Percentiles rank a stretch among this genome's conserved stretches.
Evolutionary conservation across 192 early-diverging fungal genomes (phyloP).

Genomic region (Coemansia sp.): DNA sequence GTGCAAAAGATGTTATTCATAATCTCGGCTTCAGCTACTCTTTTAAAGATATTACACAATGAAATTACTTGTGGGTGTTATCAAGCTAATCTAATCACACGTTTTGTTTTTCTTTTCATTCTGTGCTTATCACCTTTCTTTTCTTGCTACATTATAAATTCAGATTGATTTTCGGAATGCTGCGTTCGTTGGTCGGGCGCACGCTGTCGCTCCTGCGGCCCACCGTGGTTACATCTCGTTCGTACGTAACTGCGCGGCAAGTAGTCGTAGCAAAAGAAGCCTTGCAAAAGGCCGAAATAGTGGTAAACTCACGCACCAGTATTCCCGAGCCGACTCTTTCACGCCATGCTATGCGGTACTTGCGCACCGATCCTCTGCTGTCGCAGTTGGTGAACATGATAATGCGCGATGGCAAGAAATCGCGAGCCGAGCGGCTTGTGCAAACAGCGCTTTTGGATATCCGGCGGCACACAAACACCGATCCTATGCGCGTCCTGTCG

Average conservation of each 20-base stretch:
- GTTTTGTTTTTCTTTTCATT: too few species aligned
- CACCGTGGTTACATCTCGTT: not conserved
- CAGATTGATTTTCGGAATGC: not conserved
- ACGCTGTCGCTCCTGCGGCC: not conserved
- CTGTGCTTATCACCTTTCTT: not conserved
- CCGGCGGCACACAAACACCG: constrained; percentile 57
- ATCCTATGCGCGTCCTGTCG: constrained; percentile 67
- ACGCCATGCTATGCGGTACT: constrained; percentile 36
- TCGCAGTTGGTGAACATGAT: constrained; percentile 84
- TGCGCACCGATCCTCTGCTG: constrained; percentile 64
- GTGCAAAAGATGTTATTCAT: too few species aligned
- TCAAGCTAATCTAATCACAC: too few species aligned
- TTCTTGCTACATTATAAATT: not conserved
- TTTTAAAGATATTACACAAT: too few species aligned
- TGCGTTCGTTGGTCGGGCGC: constrained; percentile 3
- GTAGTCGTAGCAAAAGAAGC: not conserved
- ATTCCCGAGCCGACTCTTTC: constrained; percentile 29
- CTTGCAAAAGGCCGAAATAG: constrained; percentile 12
- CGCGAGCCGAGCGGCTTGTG: constrained; percentile 67
- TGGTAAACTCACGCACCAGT: constrained; percentile 22
- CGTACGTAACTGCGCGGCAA: not conserved
- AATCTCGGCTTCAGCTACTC: too few species aligned
- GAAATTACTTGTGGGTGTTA: too few species aligned
- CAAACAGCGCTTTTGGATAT: constrained; percentile 69
- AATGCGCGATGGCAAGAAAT: constrained; percentile 92